Conservation (phyloP, 495 filamentous ascomycete genomes). For the Geopyxis carbonaria region DNA sequence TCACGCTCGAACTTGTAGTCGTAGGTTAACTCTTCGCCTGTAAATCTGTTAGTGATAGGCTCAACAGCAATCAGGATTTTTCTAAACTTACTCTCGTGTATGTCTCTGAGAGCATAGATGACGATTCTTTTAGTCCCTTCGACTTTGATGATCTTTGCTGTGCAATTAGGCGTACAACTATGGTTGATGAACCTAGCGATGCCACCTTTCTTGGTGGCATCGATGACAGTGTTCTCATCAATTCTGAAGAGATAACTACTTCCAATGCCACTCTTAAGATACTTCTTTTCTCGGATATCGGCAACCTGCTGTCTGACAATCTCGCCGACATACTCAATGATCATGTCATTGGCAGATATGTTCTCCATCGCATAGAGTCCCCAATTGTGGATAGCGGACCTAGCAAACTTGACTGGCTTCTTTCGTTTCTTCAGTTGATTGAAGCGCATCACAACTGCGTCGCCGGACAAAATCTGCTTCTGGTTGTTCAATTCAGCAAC, state of each 20-base stretch:
- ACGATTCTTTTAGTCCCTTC: constrained; percentile 98
- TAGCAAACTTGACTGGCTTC: constrained; percentile 95
- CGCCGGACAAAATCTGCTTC: constrained; percentile 68
- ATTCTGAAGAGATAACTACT: constrained; percentile 97
- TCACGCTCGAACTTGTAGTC: constrained; percentile 99
- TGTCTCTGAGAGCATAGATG: constrained; percentile 92
- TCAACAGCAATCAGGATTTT: not conserved
- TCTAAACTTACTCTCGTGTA: constrained; percentile 63
- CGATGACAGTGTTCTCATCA: constrained; percentile 91
- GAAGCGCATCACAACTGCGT: constrained; percentile 82
- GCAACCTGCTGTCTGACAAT: constrained; percentile 92
- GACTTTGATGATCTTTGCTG: constrained; percentile 98
- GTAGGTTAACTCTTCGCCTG: constrained; percentile 97
- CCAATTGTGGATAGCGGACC: constrained; percentile 98
- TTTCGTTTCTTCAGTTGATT: constrained; percentile 99
- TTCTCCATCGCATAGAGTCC: constrained; percentile 94
- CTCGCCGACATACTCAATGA: constrained; percentile 98
- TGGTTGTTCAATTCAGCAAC: constrained; percentile 90
- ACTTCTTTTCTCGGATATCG: constrained; percentile 77
- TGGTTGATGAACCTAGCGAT: constrained; percentile 99
- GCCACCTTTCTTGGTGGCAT: constrained; percentile 94
- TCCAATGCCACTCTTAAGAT: constrained; percentile 90
- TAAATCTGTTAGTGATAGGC: constrained; percentile 29
- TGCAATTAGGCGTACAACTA: constrained; percentile 94
- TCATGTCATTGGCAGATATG: constrained; percentile 96